Conservation (phyloP, 768 basidiomycete species). For the Lactarius deliciosus region DNA sequence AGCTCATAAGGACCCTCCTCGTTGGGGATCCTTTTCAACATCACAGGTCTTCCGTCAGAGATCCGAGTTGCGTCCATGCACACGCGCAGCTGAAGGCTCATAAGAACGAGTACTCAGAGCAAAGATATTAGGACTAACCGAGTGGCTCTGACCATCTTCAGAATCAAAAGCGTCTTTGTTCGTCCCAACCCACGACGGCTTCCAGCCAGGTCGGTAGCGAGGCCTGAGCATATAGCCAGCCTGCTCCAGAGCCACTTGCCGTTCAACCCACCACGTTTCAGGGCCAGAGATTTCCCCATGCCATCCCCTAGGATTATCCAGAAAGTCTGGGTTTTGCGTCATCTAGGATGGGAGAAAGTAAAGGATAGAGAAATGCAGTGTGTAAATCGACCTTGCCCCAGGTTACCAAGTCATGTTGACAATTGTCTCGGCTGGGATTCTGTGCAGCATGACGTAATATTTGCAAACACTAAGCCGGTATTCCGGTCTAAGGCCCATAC, state of each 20-base stretch:
- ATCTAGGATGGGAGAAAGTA: too few species aligned
- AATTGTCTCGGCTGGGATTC: too few species aligned
- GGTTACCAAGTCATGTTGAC: too few species aligned
- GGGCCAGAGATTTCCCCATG: neutral
- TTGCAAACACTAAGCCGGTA: too few species aligned
- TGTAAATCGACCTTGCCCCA: too few species aligned
- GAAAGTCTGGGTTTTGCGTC: neutral
- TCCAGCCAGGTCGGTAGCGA: constrained; percentile 21
- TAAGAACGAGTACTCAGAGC: neutral
- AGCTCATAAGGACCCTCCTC: constrained; percentile 15
- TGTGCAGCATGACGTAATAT: too few species aligned
- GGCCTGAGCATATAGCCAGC: constrained; percentile 21
- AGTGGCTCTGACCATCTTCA: constrained; percentile 22
- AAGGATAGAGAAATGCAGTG: too few species aligned
- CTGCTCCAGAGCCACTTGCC: neutral
- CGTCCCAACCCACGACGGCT: constrained; percentile 14
- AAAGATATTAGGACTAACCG: neutral
- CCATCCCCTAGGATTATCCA: neutral
- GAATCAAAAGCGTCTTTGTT: neutral
- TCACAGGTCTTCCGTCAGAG: constrained; percentile 13
- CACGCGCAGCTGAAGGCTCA: neutral
- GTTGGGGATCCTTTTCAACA: constrained; percentile 5
- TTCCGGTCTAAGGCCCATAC: too few species aligned
- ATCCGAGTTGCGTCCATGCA: constrained; percentile 25
- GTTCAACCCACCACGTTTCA: constrained; percentile 17